Conservation (phyloP, 179 eudicot genomes). For the Silene coronaria region DNA sequence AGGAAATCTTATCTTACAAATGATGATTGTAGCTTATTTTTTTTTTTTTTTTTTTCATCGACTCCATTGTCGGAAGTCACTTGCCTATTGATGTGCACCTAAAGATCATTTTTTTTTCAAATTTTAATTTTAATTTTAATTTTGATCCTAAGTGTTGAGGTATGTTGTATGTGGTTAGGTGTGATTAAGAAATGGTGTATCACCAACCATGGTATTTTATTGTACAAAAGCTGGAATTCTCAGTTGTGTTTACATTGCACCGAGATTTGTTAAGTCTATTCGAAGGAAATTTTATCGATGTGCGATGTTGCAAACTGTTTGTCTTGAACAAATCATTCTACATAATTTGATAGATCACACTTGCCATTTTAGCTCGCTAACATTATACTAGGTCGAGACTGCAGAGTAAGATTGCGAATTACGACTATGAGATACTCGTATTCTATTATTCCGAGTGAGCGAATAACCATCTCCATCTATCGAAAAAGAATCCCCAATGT, state of each 20-base stretch:
- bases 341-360: too few species aligned
- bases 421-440: too few species aligned
- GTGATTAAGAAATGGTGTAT: slow-evolving; percentile 9
- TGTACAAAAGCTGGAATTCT: slow-evolving; percentile 25
- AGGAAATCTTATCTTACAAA: neutral
- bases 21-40: slow-evolving; percentile 1
- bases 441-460: too few species aligned
- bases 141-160: neutral
- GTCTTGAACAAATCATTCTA: too few species aligned
- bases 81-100: neutral
- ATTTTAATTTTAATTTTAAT: too few species aligned
- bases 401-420: too few species aligned
- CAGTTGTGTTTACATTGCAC: slow-evolving; percentile 18
- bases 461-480: too few species aligned
- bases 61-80: neutral
- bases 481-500: too few species aligned
- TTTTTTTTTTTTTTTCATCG: slow-evolving; percentile 12
- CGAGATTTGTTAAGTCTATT: slow-evolving; percentile 21
- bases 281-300: neutral
- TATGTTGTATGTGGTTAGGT: slow-evolving; percentile 7
- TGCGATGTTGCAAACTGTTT: neutral
- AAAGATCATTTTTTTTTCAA: slow-evolving; percentile 11
- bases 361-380: too few species aligned
- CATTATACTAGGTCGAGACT: too few species aligned
- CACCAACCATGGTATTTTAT: slow-evolving; percentile 1